Percentiles rank a stretch among this genome's conserved stretches.
Evolutionary conservation across 2,329 filamentous ascomycete genomes (phyloP).

Genomic region (Eurotiales sp.): DNA sequence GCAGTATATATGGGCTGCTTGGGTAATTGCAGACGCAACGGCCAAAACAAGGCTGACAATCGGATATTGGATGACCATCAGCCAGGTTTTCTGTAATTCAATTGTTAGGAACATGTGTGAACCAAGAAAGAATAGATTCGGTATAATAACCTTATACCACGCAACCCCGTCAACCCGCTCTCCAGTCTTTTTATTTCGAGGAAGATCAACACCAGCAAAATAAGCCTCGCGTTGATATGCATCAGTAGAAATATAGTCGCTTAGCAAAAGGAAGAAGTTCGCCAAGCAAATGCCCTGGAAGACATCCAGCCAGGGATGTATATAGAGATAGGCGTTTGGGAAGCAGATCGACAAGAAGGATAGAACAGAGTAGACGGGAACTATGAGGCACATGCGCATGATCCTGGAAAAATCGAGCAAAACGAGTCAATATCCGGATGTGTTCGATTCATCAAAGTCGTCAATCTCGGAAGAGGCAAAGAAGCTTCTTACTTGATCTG

Average conservation of each 20-base stretch:
- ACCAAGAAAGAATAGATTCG: not conserved
- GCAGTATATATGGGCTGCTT: constrained; percentile 29
- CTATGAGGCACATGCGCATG: constrained; percentile 40
- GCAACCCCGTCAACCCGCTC: constrained; percentile 23
- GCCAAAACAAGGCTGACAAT: constrained; percentile 23
- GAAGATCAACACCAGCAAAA: constrained; percentile 33
- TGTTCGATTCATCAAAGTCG: too few relatives aligned
- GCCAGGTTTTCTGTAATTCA: constrained; percentile 26
- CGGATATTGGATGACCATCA: constrained; percentile 42
- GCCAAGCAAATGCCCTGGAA: constrained; percentile 41
- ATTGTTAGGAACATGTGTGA: not conserved
- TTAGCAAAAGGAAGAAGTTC: constrained; percentile 45
- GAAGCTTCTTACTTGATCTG: constrained; percentile 42
- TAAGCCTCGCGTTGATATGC: constrained; percentile 32
- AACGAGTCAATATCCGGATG: too few relatives aligned
- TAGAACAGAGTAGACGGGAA: constrained; percentile 40
- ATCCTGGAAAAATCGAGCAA: constrained; percentile 24
- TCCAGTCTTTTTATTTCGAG: constrained; percentile 23
- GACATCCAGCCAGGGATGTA: constrained; percentile 37
- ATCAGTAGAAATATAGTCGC: constrained; percentile 39
- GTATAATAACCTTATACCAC: constrained; percentile 24
- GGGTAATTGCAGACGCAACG: constrained; percentile 28
- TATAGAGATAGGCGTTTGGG: constrained; percentile 37
- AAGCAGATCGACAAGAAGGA: constrained; percentile 39
- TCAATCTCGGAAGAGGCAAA: too few relatives aligned